Conservation (phyloP, 805 yeast species). For the Ogataea ganodermae region DNA sequence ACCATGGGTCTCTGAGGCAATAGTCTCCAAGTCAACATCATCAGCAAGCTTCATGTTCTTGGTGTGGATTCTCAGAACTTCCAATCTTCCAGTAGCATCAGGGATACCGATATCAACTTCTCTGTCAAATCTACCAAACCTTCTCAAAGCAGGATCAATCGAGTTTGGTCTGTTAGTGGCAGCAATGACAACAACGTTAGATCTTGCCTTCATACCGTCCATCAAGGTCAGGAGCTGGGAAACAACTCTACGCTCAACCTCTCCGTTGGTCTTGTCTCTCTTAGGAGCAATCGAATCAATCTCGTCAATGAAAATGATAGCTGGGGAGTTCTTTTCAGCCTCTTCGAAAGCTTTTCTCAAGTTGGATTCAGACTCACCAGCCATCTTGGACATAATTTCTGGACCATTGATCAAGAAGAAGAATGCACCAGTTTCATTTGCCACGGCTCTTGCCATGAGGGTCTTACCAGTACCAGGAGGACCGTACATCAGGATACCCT, state of each 20-base stretch:
- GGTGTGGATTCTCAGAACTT: slow-evolving; percentile 94
- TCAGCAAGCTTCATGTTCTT: slow-evolving; percentile 96
- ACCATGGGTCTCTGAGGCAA: slow-evolving; percentile 98
- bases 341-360: slow-evolving; percentile 98
- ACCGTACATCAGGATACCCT: slow-evolving; percentile 97
- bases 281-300: slow-evolving; percentile 99
- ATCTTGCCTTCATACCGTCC: slow-evolving; percentile 99
- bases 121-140: slow-evolving; percentile 84
- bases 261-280: slow-evolving; percentile 99
- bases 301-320: slow-evolving; percentile 97
- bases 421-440: slow-evolving; percentile 98
- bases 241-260: slow-evolving; percentile 98
- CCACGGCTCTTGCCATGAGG: slow-evolving; percentile 99
- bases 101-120: slow-evolving; percentile 92
- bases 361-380: slow-evolving; percentile 98
- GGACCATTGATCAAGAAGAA: slow-evolving; percentile 98
- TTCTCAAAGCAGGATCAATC: slow-evolving; percentile 81
- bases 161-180: slow-evolving; percentile 92
- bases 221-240: slow-evolving; percentile 94
- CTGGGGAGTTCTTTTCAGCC: slow-evolving; percentile 98
- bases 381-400: slow-evolving; percentile 99
- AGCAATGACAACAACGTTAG: slow-evolving; percentile 96
- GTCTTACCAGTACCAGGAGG: slow-evolving; percentile 99
- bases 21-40: slow-evolving; percentile 93
- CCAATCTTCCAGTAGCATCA: slow-evolving; percentile 97